phyloP scores from a whole-genome alignment of 2,329 filamentous ascomycete species.

The Metarhizium guizhouense region DNA sequence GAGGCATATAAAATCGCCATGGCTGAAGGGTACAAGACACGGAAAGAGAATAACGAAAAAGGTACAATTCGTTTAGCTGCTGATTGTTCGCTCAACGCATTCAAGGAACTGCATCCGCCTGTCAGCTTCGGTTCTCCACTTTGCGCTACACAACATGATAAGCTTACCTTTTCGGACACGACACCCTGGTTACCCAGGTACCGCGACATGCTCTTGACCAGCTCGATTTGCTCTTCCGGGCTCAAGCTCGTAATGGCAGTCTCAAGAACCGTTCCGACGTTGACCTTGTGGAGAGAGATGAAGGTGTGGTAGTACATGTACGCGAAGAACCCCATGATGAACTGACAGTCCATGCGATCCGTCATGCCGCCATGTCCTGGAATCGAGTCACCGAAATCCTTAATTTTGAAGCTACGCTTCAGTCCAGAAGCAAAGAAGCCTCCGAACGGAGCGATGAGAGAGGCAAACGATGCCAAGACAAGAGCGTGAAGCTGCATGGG shows the following conservation, averaged over 20 bases:
- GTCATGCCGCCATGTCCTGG: slow-evolving; percentile 97
- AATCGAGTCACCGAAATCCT: slow-evolving; percentile 98
- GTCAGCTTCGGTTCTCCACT: not conserved
- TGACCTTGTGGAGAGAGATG: slow-evolving; percentile 80
- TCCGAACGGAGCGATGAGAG: slow-evolving; percentile 91
- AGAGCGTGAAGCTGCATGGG: slow-evolving; percentile 94
- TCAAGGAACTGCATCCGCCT: slow-evolving; percentile 9
- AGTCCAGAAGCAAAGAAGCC: slow-evolving; percentile 97
- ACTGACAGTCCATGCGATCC: slow-evolving; percentile 98
- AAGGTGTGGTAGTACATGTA: slow-evolving; percentile 99
- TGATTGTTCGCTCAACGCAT: slow-evolving; percentile 12
- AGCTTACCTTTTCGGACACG: slow-evolving; percentile 20
- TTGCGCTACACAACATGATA: not conserved
- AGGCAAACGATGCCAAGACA: slow-evolving; percentile 85
- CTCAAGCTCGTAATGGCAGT: slow-evolving; percentile 82
- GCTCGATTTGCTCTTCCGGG: slow-evolving; percentile 80
- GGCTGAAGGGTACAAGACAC: not conserved
- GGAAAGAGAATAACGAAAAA: not conserved
- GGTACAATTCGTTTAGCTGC: not conserved
- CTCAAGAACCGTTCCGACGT: slow-evolving; percentile 81
- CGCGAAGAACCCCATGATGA: slow-evolving; percentile 98
- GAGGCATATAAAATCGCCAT: not conserved
- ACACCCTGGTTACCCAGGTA: slow-evolving; percentile 58
- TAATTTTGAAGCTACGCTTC: slow-evolving; percentile 99
- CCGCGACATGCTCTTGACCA: slow-evolving; percentile 54